phyloP scores from a whole-genome alignment of 2,329 filamentous ascomycete species.

The Claviceps monticola region DNA sequence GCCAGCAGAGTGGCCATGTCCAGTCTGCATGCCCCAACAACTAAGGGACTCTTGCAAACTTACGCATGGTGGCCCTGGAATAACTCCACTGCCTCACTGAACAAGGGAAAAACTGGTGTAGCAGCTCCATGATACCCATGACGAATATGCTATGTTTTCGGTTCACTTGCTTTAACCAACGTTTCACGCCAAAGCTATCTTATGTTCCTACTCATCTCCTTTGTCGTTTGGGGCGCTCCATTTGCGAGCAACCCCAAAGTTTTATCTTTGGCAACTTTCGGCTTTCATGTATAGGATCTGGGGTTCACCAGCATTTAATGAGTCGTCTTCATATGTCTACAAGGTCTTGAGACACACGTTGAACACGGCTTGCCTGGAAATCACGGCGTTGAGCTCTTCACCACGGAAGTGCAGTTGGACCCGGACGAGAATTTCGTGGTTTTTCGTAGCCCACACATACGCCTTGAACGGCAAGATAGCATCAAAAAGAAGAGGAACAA shows the following conservation, averaged over 20 bases:
- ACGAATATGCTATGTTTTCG: slow-evolving; percentile 14
- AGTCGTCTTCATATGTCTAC: neutral
- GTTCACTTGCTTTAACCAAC: slow-evolving; percentile 13
- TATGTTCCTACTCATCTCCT: slow-evolving; percentile 9
- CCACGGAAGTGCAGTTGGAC: neutral
- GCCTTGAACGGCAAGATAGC: neutral
- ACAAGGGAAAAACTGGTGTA: slow-evolving; percentile 22
- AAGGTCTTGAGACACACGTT: neutral
- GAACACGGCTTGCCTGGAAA: neutral
- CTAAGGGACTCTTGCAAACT: slow-evolving; percentile 23
- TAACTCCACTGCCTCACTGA: slow-evolving; percentile 10
- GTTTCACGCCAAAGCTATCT: slow-evolving; percentile 5
- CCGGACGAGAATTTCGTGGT: neutral
- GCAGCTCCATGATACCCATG: slow-evolving; percentile 30
- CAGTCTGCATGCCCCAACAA: slow-evolving; percentile 78
- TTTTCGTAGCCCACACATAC: neutral
- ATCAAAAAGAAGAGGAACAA: neutral
- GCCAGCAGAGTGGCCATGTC: slow-evolving; percentile 70
- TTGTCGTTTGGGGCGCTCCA: slow-evolving; percentile 1
- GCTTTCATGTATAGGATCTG: neutral
- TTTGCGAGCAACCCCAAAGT: neutral
- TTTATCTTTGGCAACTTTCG: slow-evolving; percentile 1
- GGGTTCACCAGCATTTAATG: neutral
- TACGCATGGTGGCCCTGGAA: slow-evolving; percentile 10
- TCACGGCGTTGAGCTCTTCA: neutral